A percentile compares a stretch with the other conserved stretches of the same genome.
Evolutionary conservation across 2,329 filamentous ascomycete species (phyloP).

Genomic region (Botrytis tulipae): DNA sequence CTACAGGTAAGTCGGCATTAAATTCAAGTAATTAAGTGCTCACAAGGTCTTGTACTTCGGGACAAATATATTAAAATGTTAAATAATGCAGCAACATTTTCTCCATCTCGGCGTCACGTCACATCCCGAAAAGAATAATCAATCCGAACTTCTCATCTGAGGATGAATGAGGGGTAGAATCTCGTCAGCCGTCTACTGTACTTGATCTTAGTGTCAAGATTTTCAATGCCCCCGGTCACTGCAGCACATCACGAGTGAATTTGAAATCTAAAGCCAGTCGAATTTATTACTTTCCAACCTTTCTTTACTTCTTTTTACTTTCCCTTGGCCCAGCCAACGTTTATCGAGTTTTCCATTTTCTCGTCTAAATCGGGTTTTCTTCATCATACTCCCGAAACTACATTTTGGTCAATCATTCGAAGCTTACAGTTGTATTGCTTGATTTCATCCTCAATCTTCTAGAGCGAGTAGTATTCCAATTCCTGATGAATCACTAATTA

Average conservation of each 20-base stretch:
- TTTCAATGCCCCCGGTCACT: background rate
- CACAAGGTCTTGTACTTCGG: background rate
- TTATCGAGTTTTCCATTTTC: background rate
- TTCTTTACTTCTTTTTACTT: background rate
- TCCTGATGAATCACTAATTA: background rate
- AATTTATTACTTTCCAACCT: background rate
- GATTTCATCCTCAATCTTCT: background rate
- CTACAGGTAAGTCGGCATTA: background rate
- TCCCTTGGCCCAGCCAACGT: background rate
- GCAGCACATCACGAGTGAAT: constrained; percentile 8
- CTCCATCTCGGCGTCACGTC: constrained; percentile 9
- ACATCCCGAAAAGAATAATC: constrained; percentile 3
- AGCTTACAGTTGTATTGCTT: background rate
- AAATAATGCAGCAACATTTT: background rate
- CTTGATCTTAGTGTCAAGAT: constrained; percentile 3
- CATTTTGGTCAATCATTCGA: background rate
- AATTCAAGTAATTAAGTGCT: background rate
- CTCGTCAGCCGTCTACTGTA: background rate
- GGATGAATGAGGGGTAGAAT: constrained; percentile 9
- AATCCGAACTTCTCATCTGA: constrained; percentile 1
- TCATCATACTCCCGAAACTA: too few species aligned
- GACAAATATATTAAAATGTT: background rate
- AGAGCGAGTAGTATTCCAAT: background rate
- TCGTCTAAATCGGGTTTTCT: background rate
- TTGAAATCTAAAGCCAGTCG: background rate